Base-by-base conservation (phyloP, 305 asterid species). In the Lippia alba region DNA sequence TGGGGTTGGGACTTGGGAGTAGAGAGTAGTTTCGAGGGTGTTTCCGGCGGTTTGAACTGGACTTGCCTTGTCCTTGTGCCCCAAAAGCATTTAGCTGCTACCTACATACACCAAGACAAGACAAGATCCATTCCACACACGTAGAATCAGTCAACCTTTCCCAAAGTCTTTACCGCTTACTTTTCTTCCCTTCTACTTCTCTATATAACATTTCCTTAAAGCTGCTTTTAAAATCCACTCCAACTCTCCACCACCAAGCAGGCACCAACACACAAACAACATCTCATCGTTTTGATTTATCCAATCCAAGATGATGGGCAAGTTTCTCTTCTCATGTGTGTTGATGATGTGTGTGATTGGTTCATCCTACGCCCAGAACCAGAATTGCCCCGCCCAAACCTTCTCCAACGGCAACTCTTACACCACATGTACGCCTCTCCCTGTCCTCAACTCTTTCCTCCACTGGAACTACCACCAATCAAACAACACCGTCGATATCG, bases 401-500 rank as follows among this genome's bases (percentile, higher is more conserved):
- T 93, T 91, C 69, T 32, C 76, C 11, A 77, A 71, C 76, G 73
- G 61, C 68, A 70, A n/a, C 17, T 2, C 4, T 0, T 87, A 60
- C 68, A 30, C 74, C 0, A 40, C 83, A 3, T 91, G 96, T 59
- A 78, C 18, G 61, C 4, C 1, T 56, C 92, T 93, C 7, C 91
- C 96, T 0, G 83, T 74, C 3, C 80, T 93, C 1, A 74, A 64
- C 83, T 68, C 98, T 2, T 81, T 83, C 84, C 79, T 93, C 1
- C 97, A 93, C 74, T 93, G 93, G 91, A 89, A 16, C 64, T 91
- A 89, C 81, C 82, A 85, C 64, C 71, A 34, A n/a, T 12, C 64
- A n/a, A 87, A 85, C 75, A 70, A 78, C 71, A 71, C 89, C 0
- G 80, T 84, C 4, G 89, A 90, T 18, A 68, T 92, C 8, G 98